These are phyloP conservation scores for Neurospora terricola DNA, from an alignment of 495 filamentous ascomycete species.

Conservation along the genomic window DNA sequence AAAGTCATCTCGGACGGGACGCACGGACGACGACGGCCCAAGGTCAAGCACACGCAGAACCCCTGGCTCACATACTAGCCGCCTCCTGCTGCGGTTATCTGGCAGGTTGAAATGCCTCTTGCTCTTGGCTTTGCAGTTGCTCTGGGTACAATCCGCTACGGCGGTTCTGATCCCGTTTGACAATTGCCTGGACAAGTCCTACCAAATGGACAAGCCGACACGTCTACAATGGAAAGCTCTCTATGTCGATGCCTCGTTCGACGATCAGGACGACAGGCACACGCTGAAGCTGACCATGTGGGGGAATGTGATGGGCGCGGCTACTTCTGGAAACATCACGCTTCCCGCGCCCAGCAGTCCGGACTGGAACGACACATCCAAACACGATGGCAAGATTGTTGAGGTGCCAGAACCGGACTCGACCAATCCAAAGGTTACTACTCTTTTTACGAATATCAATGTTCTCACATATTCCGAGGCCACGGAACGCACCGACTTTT, in stretches of 20 bases:
- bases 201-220: conserved; percentile 35
- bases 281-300: conserved; percentile 73
- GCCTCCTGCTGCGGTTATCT: background rate
- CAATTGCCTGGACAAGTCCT: conserved; percentile 65
- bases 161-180: conserved; percentile 52
- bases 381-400: conserved; percentile 67
- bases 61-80: background rate
- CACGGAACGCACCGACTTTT: conserved; percentile 47
- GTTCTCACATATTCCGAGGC: conserved; percentile 68
- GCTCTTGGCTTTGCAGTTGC: background rate
- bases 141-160: background rate
- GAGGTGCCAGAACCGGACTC: conserved; percentile 40
- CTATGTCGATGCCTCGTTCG: conserved; percentile 62
- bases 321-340: conserved; percentile 13
- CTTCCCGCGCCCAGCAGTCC: conserved; percentile 48
- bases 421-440: conserved; percentile 51
- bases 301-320: conserved; percentile 74
- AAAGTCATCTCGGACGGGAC: background rate
- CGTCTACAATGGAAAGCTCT: conserved; percentile 73
- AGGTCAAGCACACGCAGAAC: background rate
- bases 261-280: conserved; percentile 48
- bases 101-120: background rate
- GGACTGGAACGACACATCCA: conserved; percentile 42
- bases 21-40: background rate
- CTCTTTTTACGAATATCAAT: conserved; percentile 56